Evolutionary conservation across 2,329 filamentous ascomycete genomes (phyloP).

Genomic region (Chaetomiaceae sp.): DNA sequence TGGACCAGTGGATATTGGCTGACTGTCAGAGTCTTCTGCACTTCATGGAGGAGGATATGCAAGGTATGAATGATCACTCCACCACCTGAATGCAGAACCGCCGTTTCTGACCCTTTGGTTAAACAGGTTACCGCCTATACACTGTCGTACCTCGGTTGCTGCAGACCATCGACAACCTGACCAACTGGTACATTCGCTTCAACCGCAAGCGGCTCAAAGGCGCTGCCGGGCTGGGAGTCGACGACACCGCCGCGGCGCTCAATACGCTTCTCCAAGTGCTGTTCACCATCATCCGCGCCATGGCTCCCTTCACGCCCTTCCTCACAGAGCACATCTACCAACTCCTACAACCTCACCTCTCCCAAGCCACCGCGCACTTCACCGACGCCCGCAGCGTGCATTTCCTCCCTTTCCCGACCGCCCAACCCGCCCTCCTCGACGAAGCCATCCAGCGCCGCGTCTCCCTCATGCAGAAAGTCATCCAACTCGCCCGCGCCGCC

Average conservation of each 20-base stretch:
- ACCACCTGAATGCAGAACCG: slow-evolving; percentile 45
- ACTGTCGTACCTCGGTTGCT: slow-evolving; percentile 84
- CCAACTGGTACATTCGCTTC: slow-evolving; percentile 98
- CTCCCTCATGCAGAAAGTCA: slow-evolving; percentile 86
- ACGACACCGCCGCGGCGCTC: slow-evolving; percentile 68
- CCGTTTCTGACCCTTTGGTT: too few relatives aligned
- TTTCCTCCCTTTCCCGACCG: slow-evolving; percentile 84
- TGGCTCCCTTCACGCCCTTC: slow-evolving; percentile 94
- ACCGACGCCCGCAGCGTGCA: slow-evolving; percentile 73
- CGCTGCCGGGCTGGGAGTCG: slow-evolving; percentile 67
- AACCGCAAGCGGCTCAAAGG: slow-evolving; percentile 88
- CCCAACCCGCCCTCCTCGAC: slow-evolving; percentile 82
- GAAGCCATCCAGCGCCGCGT: slow-evolving; percentile 79
- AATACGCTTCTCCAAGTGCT: slow-evolving; percentile 93
- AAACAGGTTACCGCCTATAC: slow-evolving; percentile 64
- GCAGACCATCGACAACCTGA: slow-evolving; percentile 84
- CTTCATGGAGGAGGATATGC: slow-evolving; percentile 92
- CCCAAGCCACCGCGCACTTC: slow-evolving; percentile 67
- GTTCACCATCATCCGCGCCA: slow-evolving; percentile 76
- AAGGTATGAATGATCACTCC: slow-evolving; percentile 35
- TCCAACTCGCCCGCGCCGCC: slow-evolving; percentile 80
- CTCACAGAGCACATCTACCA: slow-evolving; percentile 91
- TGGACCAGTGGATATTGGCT: slow-evolving; percentile 93
- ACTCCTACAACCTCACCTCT: slow-evolving; percentile 53
- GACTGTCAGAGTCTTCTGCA: slow-evolving; percentile 84